A percentile compares a stretch with the other conserved stretches of the same genome.
phyloP scores from a whole-genome alignment of 2,329 filamentous ascomycete genomes.

The Sarocladium oryzae region DNA sequence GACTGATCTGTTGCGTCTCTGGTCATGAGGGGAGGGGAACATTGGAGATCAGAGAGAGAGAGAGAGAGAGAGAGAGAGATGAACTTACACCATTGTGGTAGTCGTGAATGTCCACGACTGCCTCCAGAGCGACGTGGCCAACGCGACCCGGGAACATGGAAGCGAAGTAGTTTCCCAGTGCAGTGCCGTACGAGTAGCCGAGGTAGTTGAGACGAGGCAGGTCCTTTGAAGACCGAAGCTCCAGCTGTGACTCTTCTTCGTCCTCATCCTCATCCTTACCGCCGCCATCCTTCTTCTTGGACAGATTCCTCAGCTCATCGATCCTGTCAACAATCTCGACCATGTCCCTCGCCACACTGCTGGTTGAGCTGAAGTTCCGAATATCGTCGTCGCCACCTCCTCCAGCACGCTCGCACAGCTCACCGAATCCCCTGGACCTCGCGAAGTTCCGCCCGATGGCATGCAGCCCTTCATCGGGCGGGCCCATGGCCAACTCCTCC shows the following conservation, averaged over 20 bases:
- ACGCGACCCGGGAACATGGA: conserved; percentile 30
- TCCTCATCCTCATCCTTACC: conserved; percentile 7
- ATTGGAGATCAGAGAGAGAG: too few relatives aligned
- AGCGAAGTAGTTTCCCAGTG: conserved; percentile 29
- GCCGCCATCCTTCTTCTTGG: conserved; percentile 3
- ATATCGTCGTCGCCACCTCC: background rate
- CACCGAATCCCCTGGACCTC: background rate
- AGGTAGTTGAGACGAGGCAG: conserved; percentile 35
- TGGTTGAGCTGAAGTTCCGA: conserved; percentile 4
- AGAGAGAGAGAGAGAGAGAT: background rate
- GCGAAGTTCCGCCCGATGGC: conserved; percentile 1
- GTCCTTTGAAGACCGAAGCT: conserved; percentile 10
- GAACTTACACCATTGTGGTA: conserved; percentile 26
- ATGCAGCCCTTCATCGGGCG: background rate
- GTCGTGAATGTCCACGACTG: conserved; percentile 29
- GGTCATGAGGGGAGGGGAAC: too few relatives aligned
- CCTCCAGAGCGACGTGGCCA: conserved; percentile 35
- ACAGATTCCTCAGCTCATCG: conserved; percentile 24
- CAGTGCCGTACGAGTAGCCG: conserved; percentile 41
- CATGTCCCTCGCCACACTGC: conserved; percentile 35
- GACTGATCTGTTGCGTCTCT: too few relatives aligned
- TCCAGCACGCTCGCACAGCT: background rate
- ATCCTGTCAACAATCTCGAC: conserved; percentile 36
- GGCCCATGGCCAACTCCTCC: conserved; percentile 14
- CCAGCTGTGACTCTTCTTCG: conserved; percentile 10